A percentile compares a stretch with the other conserved stretches of the same genome.
These are phyloP conservation scores for Coniosporium uncinatum DNA, from an alignment of 2,329 filamentous ascomycete genomes.

Conservation along the genomic window DNA sequence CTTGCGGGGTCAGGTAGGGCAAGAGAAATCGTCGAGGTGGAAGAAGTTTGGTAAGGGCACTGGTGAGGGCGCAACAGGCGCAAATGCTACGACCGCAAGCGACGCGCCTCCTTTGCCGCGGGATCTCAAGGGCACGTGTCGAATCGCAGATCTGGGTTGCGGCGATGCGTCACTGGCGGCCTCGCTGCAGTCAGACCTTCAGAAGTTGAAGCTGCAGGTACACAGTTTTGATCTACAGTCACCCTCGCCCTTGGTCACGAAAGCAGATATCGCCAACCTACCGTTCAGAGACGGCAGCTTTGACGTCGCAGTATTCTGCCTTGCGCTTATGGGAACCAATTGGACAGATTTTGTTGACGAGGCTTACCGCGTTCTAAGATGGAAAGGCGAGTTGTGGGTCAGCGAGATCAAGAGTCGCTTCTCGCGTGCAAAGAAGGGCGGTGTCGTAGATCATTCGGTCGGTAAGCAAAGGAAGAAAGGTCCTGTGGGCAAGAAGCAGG, in stretches of 20 bases:
- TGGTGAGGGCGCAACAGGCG: constrained; percentile 18
- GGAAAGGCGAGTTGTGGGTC: constrained; percentile 96
- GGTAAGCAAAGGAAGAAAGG: constrained; percentile 37
- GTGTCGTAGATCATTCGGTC: constrained; percentile 28
- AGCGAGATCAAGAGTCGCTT: constrained; percentile 97
- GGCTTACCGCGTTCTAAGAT: constrained; percentile 84
- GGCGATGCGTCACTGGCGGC: constrained; percentile 82
- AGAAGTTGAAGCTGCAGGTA: constrained; percentile 67
- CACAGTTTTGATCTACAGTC: constrained; percentile 85
- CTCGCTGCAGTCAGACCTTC: constrained; percentile 55
- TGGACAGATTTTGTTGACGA: constrained; percentile 97
- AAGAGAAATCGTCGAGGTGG: constrained; percentile 19
- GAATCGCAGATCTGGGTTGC: constrained; percentile 88
- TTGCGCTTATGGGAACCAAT: constrained; percentile 98
- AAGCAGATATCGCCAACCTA: constrained; percentile 82
- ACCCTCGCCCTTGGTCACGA: constrained; percentile 70
- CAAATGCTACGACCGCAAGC: constrained; percentile 1
- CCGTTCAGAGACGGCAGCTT: constrained; percentile 70
- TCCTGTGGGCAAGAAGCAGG: constrained; percentile 15
- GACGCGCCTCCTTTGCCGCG: constrained; percentile 38
- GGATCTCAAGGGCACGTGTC: constrained; percentile 46
- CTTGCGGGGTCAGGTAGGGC: constrained; percentile 52
- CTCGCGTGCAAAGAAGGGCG: constrained; percentile 45
- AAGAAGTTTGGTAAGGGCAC: constrained; percentile 17
- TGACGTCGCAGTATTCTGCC: constrained; percentile 90